Evolutionary conservation across 768 basidiomycete species (phyloP), one percentile per base, ranked within the genome.

Genomic region (Tephrocybe sp.): DNA sequence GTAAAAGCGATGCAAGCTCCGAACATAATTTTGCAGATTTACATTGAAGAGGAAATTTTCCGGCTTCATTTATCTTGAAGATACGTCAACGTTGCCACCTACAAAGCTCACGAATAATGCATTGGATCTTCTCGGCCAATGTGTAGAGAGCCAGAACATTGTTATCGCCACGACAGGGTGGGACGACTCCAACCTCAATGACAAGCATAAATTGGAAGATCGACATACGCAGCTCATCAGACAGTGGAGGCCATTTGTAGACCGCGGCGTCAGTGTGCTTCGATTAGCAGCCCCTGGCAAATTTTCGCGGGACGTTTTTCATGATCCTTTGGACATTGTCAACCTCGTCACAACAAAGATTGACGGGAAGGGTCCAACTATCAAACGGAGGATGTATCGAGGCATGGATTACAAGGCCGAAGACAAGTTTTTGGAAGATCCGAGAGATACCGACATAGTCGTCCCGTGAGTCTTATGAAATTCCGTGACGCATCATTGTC

Each of bases 361-460:
- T 44, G 35, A 16, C 36, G 49, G 26, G 43, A 44, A n/a, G n/a
- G n/a, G n/a, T n/a, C n/a, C n/a, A n/a, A n/a, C n/a, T n/a, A n/a
- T n/a, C n/a, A n/a, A n/a, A n/a, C n/a, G n/a, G n/a, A n/a, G n/a
- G n/a, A n/a, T n/a, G n/a, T n/a, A n/a, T n/a, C n/a, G n/a, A n/a
- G n/a, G n/a, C n/a, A n/a, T n/a, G n/a, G n/a, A n/a, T n/a, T n/a
- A n/a, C n/a, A n/a, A n/a, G n/a, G n/a, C n/a, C n/a, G n/a, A n/a
- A n/a, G n/a, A n/a, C n/a, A n/a, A n/a, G n/a, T n/a, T n/a, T n/a
- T n/a, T 13, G n/a, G n/a, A n/a, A n/a, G n/a, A n/a, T n/a, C n/a
- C n/a, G n/a, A n/a, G n/a, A n/a, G n/a, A n/a, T n/a, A 44, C 49
- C 7, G 53, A 54, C 37, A 50, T 49, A 21, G 32, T 54, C 9